Evolutionary conservation across 2,329 filamentous ascomycete species (phyloP).

Genomic region (Aspergillus neotritici): DNA sequence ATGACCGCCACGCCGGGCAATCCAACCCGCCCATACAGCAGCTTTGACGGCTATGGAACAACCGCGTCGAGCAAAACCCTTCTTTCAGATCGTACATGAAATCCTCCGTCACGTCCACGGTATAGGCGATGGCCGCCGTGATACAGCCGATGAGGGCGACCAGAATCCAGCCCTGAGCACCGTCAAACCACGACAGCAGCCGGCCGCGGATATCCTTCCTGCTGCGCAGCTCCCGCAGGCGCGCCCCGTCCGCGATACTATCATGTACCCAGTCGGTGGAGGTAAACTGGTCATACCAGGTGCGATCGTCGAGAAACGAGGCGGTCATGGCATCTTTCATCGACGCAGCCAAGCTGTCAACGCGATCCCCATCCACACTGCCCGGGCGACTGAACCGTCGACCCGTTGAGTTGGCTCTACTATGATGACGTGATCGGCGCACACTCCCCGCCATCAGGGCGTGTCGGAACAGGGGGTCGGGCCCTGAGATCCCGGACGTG

Average conservation of each 20-base stretch:
- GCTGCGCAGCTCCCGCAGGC: slow-evolving; percentile 73
- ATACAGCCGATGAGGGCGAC: slow-evolving; percentile 84
- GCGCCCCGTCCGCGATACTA: slow-evolving; percentile 87
- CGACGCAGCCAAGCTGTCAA: slow-evolving; percentile 33
- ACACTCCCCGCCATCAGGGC: slow-evolving; percentile 31
- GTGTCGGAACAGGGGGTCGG: slow-evolving; percentile 31
- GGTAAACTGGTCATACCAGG: slow-evolving; percentile 98
- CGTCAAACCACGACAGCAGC: slow-evolving; percentile 70
- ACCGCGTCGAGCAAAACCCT: slow-evolving; percentile 69
- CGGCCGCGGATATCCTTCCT: slow-evolving; percentile 82
- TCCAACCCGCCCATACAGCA: slow-evolving; percentile 54
- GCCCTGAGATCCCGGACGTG: slow-evolving; percentile 27
- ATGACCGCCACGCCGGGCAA: slow-evolving; percentile 58
- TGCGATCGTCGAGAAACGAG: slow-evolving; percentile 71
- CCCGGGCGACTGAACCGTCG: slow-evolving; percentile 48
- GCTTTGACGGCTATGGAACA: slow-evolving; percentile 66
- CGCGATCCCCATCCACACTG: slow-evolving; percentile 50
- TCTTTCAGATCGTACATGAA: slow-evolving; percentile 86
- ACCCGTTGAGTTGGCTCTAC: slow-evolving; percentile 46
- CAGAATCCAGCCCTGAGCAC: slow-evolving; percentile 87
- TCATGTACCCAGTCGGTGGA: slow-evolving; percentile 98
- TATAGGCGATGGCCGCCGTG: slow-evolving; percentile 79
- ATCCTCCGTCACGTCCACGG: slow-evolving; percentile 80
- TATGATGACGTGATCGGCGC: slow-evolving; percentile 42
- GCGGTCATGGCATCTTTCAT: slow-evolving; percentile 49